Conservation (phyloP, 768 basidiomycete species). For the Chiua virens region DNA sequence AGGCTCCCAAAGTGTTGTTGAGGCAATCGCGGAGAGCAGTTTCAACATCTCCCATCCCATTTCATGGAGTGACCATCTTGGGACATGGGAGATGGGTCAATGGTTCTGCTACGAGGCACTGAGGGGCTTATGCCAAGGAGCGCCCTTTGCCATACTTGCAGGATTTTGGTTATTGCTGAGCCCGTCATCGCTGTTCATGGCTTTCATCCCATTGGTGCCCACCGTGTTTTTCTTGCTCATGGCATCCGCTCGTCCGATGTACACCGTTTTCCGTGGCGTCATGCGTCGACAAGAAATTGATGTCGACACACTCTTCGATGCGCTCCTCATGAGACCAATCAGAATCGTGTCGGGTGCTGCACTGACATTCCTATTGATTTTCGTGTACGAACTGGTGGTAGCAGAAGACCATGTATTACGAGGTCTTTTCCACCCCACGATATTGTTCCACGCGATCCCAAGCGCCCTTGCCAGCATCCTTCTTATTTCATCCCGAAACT, state of each 20-base stretch:
- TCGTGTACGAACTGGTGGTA: no score
- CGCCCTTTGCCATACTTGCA: background rate
- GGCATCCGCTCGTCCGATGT: no score
- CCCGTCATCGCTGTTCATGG: background rate
- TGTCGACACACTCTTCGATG: no score
- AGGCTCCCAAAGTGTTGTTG: background rate
- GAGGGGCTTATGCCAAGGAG: background rate
- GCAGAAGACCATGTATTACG: no score
- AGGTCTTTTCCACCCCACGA: background rate
- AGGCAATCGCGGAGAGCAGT: conserved; percentile 2
- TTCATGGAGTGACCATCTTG: background rate
- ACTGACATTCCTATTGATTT: no score
- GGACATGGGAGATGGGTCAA: background rate
- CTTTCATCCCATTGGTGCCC: no score
- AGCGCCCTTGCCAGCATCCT: no score
- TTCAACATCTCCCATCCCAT: conserved; percentile 1
- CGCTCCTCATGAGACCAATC: no score
- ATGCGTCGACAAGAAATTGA: no score
- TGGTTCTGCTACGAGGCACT: background rate
- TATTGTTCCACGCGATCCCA: background rate
- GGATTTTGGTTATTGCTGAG: background rate
- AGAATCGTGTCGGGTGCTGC: no score
- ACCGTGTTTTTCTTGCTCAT: no score
- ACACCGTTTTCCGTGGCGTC: no score
- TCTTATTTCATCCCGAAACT: background rate